phyloP scores from a whole-genome alignment of 805 yeast species.

The Candida xyloterini region DNA sequence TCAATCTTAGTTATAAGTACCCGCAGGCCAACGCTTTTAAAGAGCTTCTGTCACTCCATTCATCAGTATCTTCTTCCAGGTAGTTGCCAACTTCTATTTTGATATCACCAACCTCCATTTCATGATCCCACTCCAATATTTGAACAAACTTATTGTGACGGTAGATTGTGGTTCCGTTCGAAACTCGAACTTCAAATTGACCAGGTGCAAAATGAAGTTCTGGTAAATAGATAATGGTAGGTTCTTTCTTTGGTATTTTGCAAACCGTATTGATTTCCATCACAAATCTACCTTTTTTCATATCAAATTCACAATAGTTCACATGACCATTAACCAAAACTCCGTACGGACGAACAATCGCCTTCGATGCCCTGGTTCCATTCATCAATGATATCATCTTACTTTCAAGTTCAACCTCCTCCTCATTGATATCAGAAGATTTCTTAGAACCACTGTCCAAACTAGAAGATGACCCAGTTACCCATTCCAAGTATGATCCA shows the following conservation, averaged over 20 bases:
- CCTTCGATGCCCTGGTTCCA: conserved; percentile 74
- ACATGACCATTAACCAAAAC: conserved; percentile 61
- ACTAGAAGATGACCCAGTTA: conserved; percentile 15
- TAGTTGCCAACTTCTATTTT: conserved; percentile 19
- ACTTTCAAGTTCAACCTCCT: conserved; percentile 15
- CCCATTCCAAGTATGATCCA: conserved; percentile 26
- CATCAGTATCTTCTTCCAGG: conserved; percentile 9
- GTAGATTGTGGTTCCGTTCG: conserved; percentile 50
- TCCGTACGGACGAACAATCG: conserved; percentile 77
- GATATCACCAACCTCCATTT: conserved; percentile 24
- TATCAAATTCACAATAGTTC: conserved; percentile 54
- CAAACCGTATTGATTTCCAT: conserved; percentile 41
- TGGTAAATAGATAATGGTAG: conserved; percentile 70
- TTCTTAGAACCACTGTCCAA: conserved; percentile 6
- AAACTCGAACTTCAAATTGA: conserved; percentile 46
- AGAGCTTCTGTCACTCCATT: conserved; percentile 14
- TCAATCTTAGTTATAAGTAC: conserved; percentile 18
- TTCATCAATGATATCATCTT: conserved; percentile 16
- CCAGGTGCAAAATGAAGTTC: conserved; percentile 61
- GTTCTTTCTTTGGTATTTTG: conserved; percentile 19
- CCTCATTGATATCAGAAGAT: conserved; percentile 10
- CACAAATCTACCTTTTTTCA: conserved; percentile 43
- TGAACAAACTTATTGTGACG: conserved; percentile 50
- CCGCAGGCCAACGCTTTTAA: conserved; percentile 38
- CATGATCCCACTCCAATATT: conserved; percentile 71